Evolutionary conservation across 148 eudicot species (phyloP).

Genomic region (Rhododendron molle): DNA sequence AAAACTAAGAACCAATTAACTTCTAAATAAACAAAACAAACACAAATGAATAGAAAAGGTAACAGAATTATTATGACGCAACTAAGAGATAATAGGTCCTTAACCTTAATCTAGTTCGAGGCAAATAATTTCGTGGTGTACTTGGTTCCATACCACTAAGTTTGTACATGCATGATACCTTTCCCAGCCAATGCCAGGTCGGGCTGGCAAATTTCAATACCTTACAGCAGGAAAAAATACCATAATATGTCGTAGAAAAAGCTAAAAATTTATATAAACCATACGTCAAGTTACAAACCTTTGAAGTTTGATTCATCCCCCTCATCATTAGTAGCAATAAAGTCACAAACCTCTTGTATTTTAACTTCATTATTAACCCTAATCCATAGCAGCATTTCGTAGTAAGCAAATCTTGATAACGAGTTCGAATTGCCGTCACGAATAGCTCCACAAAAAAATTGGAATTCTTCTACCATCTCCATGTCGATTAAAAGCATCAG

Average conservation of each 20-base stretch:
- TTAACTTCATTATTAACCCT: constrained; percentile 62
- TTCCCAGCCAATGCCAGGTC: neutral
- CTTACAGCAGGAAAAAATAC: neutral
- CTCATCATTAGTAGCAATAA: constrained; percentile 31
- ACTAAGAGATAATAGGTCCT: neutral
- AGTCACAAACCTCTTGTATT: constrained; percentile 50
- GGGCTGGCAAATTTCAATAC: neutral
- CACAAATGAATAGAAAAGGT: neutral
- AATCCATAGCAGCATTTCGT: constrained; percentile 82
- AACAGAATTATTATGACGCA: neutral
- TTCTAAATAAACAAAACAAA: neutral
- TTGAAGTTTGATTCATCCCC: constrained; percentile 34
- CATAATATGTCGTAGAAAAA: constrained; percentile 1
- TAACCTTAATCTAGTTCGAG: neutral
- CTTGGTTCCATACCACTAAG: neutral
- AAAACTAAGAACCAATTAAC: neutral
- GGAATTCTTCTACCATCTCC: constrained; percentile 63
- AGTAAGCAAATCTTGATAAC: constrained; percentile 68
- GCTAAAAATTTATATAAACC: neutral
- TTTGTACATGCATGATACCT: neutral
- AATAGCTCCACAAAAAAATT: constrained; percentile 46
- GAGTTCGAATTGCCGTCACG: constrained; percentile 53
- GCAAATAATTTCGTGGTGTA: neutral
- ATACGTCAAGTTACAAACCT: constrained; percentile 39
- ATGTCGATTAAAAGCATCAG: constrained; percentile 64